phyloP scores from a whole-genome alignment of 2,329 filamentous ascomycete species.

The Penicillium palitans region DNA sequence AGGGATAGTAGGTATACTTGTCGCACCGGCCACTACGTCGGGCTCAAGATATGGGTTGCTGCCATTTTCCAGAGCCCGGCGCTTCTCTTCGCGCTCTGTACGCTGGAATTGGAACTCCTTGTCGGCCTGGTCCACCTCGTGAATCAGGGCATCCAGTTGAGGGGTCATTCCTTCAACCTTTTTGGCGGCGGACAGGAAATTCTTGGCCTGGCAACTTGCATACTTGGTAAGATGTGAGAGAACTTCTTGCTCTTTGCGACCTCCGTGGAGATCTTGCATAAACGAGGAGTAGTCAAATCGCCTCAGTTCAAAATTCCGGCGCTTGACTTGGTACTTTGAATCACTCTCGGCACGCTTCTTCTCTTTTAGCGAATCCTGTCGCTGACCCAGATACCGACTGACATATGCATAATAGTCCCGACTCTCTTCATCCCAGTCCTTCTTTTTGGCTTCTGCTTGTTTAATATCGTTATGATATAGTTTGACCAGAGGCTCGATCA shows the following conservation, averaged over 20 bases:
- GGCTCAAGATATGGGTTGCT: slow-evolving; percentile 72
- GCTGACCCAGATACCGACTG: slow-evolving; percentile 90
- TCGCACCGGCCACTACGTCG: slow-evolving; percentile 55
- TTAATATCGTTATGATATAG: slow-evolving; percentile 97
- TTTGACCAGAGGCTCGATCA: slow-evolving; percentile 90
- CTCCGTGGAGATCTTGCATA: slow-evolving; percentile 98
- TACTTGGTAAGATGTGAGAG: slow-evolving; percentile 92
- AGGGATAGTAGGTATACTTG: slow-evolving; percentile 36
- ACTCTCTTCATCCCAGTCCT: slow-evolving; percentile 97
- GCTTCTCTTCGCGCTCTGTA: slow-evolving; percentile 93
- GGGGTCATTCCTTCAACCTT: slow-evolving; percentile 85
- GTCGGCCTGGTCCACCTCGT: slow-evolving; percentile 88
- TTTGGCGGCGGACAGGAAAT: slow-evolving; percentile 78
- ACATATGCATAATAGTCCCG: slow-evolving; percentile 98
- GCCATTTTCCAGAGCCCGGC: slow-evolving; percentile 84
- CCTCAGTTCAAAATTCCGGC: slow-evolving; percentile 92
- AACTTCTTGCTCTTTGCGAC: slow-evolving; percentile 97
- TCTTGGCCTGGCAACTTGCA: slow-evolving; percentile 83
- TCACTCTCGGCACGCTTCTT: slow-evolving; percentile 96
- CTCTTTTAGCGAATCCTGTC: slow-evolving; percentile 92
- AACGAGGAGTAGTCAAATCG: slow-evolving; percentile 98
- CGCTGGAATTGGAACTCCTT: slow-evolving; percentile 96
- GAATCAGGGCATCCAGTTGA: slow-evolving; percentile 82
- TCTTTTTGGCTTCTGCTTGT: slow-evolving; percentile 92
- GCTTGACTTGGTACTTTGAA: slow-evolving; percentile 91